Conservation (phyloP, 1,284 basidiomycete species). For the Puccinia coronata region DNA sequence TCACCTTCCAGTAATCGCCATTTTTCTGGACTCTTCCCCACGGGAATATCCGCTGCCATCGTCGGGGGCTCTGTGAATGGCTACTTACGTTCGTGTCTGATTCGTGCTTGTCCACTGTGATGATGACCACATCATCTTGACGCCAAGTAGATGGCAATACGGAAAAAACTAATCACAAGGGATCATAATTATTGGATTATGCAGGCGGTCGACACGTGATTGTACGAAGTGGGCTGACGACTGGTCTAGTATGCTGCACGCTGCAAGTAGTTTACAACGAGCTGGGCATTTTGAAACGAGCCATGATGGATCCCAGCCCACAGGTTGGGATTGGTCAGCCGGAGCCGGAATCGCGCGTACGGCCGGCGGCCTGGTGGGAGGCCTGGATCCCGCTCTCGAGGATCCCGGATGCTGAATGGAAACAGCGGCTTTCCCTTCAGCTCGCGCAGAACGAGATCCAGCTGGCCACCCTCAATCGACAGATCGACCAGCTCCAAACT, state of each 20-base stretch:
- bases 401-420: constrained; percentile 37
- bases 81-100: constrained; percentile 11
- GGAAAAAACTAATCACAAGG: not conserved
- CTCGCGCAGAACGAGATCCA: constrained; percentile 5
- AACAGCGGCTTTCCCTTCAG: not conserved
- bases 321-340: not conserved
- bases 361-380: constrained; percentile 28
- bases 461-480: not conserved
- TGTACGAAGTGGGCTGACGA: constrained; percentile 31
- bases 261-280: constrained; percentile 34
- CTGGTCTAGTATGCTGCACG: constrained; percentile 19
- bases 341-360: not conserved
- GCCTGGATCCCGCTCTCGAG: constrained; percentile 28
- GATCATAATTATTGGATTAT: not conserved
- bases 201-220: constrained; percentile 25
- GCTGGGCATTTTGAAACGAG: not conserved
- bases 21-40: constrained; percentile 18
- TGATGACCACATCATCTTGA: too few species aligned
- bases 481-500: not conserved
- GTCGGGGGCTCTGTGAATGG: constrained; percentile 30
- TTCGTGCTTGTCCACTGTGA: not conserved
- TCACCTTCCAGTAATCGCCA: constrained; percentile 9
- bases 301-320: not conserved
- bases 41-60: constrained; percentile 19
- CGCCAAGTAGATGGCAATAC: too few species aligned